These are phyloP conservation scores for Penicillium angulare DNA, from an alignment of 495 filamentous ascomycete genomes.

Conservation along the genomic window DNA sequence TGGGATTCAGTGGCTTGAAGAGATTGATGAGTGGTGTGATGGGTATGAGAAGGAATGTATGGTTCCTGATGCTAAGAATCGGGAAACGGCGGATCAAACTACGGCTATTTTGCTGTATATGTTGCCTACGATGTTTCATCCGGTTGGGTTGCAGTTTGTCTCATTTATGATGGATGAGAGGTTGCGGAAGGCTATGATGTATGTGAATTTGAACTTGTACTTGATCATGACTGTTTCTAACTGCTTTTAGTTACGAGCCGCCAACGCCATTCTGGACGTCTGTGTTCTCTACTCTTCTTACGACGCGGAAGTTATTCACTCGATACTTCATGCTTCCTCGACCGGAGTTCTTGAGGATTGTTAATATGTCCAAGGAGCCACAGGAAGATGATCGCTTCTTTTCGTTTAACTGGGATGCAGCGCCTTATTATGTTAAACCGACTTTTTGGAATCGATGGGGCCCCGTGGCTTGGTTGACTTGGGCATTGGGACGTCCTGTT, in stretches of 20 bases:
- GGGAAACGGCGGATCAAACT: constrained; percentile 53
- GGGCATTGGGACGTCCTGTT: constrained; percentile 54
- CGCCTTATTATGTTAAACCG: constrained; percentile 61
- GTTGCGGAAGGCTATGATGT: constrained; percentile 64
- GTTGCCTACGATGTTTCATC: constrained; percentile 49
- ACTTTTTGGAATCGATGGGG: constrained; percentile 63
- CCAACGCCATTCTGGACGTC: constrained; percentile 31
- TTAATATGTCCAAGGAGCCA: constrained; percentile 37
- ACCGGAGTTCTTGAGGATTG: constrained; percentile 40
- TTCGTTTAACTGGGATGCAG: constrained; percentile 47
- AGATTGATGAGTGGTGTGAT: constrained; percentile 57
- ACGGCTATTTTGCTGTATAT: constrained; percentile 58
- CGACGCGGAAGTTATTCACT: constrained; percentile 49
- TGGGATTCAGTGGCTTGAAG: constrained; percentile 65
- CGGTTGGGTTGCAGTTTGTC: constrained; percentile 49
- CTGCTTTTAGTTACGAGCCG: constrained; percentile 41
- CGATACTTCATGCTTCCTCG: constrained; percentile 58
- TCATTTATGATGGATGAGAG: constrained; percentile 62
- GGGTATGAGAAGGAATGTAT: constrained; percentile 56
- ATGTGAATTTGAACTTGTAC: constrained; percentile 17
- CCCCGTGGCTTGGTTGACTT: constrained; percentile 49
- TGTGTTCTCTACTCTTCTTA: constrained; percentile 43
- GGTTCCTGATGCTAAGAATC: constrained; percentile 55
- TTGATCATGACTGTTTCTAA: neutral
- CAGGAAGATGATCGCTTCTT: constrained; percentile 51